These are phyloP conservation scores for Ceratobasidium sp. DNA, from an alignment of 1,284 basidiomycete species.

Conservation along the genomic window DNA sequence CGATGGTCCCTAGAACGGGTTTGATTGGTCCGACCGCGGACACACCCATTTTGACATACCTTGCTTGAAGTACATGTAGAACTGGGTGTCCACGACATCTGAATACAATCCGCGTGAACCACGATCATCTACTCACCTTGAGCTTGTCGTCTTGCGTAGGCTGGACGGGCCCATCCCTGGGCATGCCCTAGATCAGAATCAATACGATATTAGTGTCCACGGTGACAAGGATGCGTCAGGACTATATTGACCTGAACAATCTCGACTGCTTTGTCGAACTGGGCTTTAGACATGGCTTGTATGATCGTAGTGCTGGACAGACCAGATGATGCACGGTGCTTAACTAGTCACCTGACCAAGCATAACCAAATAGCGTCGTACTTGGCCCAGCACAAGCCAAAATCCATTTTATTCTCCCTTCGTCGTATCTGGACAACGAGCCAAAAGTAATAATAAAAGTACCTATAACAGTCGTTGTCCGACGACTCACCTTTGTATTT, in stretches of 20 bases:
- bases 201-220: neutral
- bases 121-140: constrained; percentile 59
- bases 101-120: neutral
- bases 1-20: constrained; percentile 68
- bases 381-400: neutral
- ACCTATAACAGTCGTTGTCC: neutral
- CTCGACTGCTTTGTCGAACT: constrained; percentile 82
- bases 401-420: neutral
- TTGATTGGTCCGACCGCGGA: neutral
- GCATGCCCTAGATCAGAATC: constrained; percentile 64
- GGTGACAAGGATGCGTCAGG: neutral
- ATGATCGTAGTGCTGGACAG: constrained; percentile 1
- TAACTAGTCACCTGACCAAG: neutral
- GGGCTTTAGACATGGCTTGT: constrained; percentile 66
- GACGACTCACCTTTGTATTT: constrained; percentile 4
- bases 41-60: constrained; percentile 58
- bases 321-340: neutral
- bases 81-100: constrained; percentile 62
- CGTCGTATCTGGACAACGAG: neutral
- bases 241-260: constrained; percentile 60
- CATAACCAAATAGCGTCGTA: constrained; percentile 12
- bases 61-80: constrained; percentile 94
- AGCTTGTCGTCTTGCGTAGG: constrained; percentile 82
- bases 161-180: constrained; percentile 84
- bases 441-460: neutral